phyloP scores from a whole-genome alignment of 371 early-diverging fungal species.

The Fennellomyces sp. region DNA sequence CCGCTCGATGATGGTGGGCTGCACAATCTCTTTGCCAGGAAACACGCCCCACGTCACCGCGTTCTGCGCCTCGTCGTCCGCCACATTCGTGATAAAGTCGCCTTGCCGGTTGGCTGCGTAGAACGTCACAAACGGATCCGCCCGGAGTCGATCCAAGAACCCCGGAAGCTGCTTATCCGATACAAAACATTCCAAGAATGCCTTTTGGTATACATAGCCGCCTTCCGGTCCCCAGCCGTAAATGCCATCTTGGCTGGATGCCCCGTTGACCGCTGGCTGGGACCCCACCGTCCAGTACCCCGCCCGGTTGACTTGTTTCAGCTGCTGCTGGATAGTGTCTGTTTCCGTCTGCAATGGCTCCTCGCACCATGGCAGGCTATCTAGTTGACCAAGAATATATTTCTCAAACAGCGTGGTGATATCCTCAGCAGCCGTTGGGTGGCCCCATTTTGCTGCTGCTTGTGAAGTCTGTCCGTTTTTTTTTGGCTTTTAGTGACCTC shows the following conservation, averaged over 20 bases:
- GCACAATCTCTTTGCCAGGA: conserved; percentile 93
- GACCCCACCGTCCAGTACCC: conserved; percentile 92
- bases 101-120: conserved; percentile 85
- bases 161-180: conserved; percentile 45
- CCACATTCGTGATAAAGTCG: conserved; percentile 72
- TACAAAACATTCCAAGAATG: conserved; percentile 82
- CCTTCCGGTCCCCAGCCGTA: conserved; percentile 96
- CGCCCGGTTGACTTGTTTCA: conserved; percentile 65
- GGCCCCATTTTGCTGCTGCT: conserved; percentile 76
- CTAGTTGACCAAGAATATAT: conserved; percentile 75
- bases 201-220: conserved; percentile 95
- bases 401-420: conserved; percentile 72
- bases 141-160: conserved; percentile 50
- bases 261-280: conserved; percentile 96
- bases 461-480: conserved; percentile 26
- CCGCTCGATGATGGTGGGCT: conserved; percentile 91
- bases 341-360: conserved; percentile 79
- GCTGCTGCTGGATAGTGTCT: conserved; percentile 65
- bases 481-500: conserved; percentile 21
- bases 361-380: conserved; percentile 91
- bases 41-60: conserved; percentile 98
- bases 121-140: conserved; percentile 77
- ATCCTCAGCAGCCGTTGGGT: conserved; percentile 65
- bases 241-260: conserved; percentile 67
- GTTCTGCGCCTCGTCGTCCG: conserved; percentile 56